These are phyloP conservation scores for Phenoliferia sp. DNA, from an alignment of 1,284 basidiomycete species.

Conservation along the genomic window DNA sequence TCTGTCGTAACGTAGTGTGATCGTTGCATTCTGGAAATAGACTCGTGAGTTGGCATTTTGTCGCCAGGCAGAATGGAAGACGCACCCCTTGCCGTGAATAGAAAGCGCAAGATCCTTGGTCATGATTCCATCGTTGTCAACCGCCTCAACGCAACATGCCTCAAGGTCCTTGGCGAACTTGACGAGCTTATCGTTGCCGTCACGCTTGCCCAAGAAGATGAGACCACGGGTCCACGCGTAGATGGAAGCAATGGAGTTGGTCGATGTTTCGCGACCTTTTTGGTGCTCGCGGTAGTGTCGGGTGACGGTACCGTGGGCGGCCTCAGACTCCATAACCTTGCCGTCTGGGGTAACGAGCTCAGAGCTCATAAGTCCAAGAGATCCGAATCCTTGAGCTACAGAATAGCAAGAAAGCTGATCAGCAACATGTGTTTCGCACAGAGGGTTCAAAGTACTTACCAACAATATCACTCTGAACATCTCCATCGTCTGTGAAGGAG, in stretches of 20 bases:
- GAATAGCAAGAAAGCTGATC: neutral
- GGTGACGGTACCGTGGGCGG: conserved; percentile 53
- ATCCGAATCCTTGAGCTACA: conserved; percentile 76
- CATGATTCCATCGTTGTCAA: conserved; percentile 52
- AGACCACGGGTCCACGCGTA: conserved; percentile 98
- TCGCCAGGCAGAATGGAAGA: conserved; percentile 33
- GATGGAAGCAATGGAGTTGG: conserved; percentile 97
- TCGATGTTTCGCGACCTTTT: conserved; percentile 86
- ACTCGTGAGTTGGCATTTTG: neutral
- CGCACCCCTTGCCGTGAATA: conserved; percentile 72
- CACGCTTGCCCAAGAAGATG: conserved; percentile 87
- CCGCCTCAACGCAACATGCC: conserved; percentile 81
- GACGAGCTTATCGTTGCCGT: conserved; percentile 70
- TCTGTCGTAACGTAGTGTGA: conserved; percentile 91
- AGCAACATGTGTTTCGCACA: neutral
- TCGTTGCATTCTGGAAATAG: conserved; percentile 57
- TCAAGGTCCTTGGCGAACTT: conserved; percentile 79
- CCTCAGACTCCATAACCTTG: conserved; percentile 82
- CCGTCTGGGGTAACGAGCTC: conserved; percentile 97
- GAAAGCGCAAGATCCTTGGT: conserved; percentile 77
- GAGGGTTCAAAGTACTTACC: conserved; percentile 37
- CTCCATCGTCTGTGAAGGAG: conserved; percentile 78
- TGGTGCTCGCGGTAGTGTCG: conserved; percentile 96
- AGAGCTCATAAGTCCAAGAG: conserved; percentile 94
- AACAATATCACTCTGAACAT: conserved; percentile 55